phyloP scores from a whole-genome alignment of 2,329 filamentous ascomycete genomes.

The Trichothecium roseum region DNA sequence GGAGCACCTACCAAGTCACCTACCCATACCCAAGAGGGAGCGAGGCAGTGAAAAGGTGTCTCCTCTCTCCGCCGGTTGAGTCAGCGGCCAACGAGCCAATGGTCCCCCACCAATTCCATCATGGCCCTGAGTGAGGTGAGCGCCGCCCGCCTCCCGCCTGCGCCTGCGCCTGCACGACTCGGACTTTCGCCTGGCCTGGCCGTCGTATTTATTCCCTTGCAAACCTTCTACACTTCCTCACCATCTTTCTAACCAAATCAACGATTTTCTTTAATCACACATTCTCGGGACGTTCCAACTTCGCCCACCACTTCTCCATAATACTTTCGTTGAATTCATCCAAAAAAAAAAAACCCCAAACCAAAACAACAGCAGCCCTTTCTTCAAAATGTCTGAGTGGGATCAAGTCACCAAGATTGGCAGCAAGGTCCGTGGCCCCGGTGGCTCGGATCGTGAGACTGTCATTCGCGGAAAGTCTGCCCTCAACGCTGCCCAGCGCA shows the following conservation, averaged over 20 bases:
- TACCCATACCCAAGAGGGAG: too few species aligned
- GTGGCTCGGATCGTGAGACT: slow-evolving; percentile 62
- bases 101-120: slow-evolving; percentile 18
- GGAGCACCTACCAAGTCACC: too few species aligned
- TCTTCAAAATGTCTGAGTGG: slow-evolving; percentile 61
- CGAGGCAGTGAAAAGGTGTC: too few species aligned
- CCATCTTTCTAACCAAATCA: too few species aligned
- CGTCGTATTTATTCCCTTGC: too few species aligned
- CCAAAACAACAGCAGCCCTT: slow-evolving; percentile 15
- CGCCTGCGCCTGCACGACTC: too few species aligned
- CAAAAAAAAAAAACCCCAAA: slow-evolving; percentile 3
- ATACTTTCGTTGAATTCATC: background rate
- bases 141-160: too few species aligned
- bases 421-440: slow-evolving; percentile 64
- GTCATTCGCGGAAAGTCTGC: slow-evolving; percentile 76
- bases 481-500: slow-evolving; percentile 81
- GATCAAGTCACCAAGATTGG: slow-evolving; percentile 87
- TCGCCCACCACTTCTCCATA: background rate
- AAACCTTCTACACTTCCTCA: too few species aligned
- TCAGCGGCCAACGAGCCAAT: slow-evolving; percentile 15
- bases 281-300: too few species aligned
- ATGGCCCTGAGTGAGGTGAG: too few species aligned
- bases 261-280: too few species aligned
- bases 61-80: slow-evolving; percentile 28
- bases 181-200: too few species aligned